Conservation (phyloP, 192 early-diverging fungal species). For the Podila clonocystis region DNA sequence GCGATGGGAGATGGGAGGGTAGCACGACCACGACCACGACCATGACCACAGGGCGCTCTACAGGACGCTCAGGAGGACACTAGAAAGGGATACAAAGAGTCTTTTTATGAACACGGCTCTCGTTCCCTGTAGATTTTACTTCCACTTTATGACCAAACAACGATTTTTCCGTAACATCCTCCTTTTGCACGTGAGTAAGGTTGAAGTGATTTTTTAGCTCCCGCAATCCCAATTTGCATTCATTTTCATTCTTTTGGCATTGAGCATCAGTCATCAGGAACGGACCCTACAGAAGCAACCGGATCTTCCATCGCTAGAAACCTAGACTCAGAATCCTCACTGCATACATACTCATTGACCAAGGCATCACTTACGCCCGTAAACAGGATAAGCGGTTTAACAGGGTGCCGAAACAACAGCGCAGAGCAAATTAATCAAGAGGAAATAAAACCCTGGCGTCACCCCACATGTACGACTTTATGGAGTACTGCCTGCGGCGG, state of each 20-base stretch:
- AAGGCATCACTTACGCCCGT: too few relatives aligned
- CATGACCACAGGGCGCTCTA: not conserved
- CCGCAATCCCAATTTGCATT: not conserved
- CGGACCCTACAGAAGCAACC: too few relatives aligned
- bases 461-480: constrained; percentile 76
- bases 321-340: too few relatives aligned
- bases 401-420: too few relatives aligned
- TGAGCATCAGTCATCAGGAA: not conserved
- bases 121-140: not conserved
- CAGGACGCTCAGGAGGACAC: not conserved
- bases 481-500: constrained; percentile 81
- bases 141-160: not conserved
- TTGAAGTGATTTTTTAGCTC: not conserved
- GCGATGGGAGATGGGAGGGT: not conserved
- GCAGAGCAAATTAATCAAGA: not conserved
- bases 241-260: not conserved
- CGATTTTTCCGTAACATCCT: not conserved
- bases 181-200: not conserved
- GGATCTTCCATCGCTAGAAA: too few relatives aligned
- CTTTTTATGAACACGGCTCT: not conserved
- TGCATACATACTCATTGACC: too few relatives aligned
- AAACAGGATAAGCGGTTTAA: too few relatives aligned
- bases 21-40: not conserved
- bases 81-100: not conserved
- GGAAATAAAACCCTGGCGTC: constrained; percentile 31